Evolutionary conservation across 1,139 yeast genomes (phyloP), one percentile per base, ranked within the genome.

Genomic region (Pneumocystis sp.): DNA sequence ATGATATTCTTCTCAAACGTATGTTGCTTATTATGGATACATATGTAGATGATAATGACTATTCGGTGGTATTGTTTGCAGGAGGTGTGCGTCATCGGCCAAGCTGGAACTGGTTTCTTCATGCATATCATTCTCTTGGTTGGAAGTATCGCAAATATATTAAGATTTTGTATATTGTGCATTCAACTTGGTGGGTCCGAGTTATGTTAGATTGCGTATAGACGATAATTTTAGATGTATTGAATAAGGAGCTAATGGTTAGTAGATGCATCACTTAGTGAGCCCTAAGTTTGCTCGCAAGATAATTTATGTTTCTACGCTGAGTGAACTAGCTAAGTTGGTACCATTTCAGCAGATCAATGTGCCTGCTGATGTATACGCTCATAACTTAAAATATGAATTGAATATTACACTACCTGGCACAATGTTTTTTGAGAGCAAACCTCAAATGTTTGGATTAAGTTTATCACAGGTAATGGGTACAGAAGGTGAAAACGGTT

Each of bases 131-230:
- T 69, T 77, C 82, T 70, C 81, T 93, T 62, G 84, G 91, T n/a
- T 79, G 81, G 25, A 80, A 81, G 17, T 78, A 81, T 65, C 81
- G 82, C 67, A 82, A 82, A 67, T 79, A 82, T 65, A 76, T 90
- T 64, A 78, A 78, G 65, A 85, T 84, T 71, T 79, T 89, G 2
- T 87, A 86, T 70, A 82, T 91, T 59, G 96, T 93, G 3, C 97
- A 93, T 74, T 97, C 91, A 71, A 86, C 89, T 65, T 90, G 96
- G 93, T 83, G 93, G 77, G 83, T 89, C 21, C 83, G 90, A 70
- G 86, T 96, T 0, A 81, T 90, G 50, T 82, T 89, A 29, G 93
- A 89, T 67, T 82, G 89, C 64, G 77, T 89, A 67, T 79, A 85
- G 67, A 87, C 63, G 75, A 81, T 66, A 78, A 82, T 69, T 77